Percentiles rank a stretch among this genome's conserved stretches.
These are phyloP conservation scores for Leccinellum rugosiceps DNA, from an alignment of 768 basidiomycete species.

Conservation along the genomic window DNA sequence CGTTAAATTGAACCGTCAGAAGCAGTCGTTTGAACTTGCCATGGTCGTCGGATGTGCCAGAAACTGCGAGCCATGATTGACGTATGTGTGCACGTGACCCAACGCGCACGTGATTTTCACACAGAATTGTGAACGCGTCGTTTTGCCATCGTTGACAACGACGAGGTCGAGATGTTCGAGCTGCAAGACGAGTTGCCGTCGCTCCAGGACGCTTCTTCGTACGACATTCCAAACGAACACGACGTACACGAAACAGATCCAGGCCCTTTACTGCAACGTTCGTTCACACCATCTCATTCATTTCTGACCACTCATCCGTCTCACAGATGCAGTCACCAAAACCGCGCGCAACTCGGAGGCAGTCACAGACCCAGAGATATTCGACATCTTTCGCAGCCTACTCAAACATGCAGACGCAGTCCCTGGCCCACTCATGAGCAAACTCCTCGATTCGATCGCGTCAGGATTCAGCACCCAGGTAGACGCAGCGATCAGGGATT, in stretches of 20 bases:
- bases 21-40: constrained; percentile 13
- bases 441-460: constrained; percentile 81
- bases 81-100: constrained; percentile 8
- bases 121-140: constrained; percentile 8
- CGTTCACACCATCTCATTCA: constrained; percentile 13
- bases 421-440: constrained; percentile 67
- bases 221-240: constrained; percentile 67
- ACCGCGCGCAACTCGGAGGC: constrained; percentile 74
- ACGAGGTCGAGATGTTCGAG: constrained; percentile 52
- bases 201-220: constrained; percentile 56
- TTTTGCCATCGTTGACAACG: neutral
- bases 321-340: constrained; percentile 72
- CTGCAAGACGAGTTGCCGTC: constrained; percentile 75
- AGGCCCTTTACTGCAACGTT: constrained; percentile 57
- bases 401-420: constrained; percentile 72
- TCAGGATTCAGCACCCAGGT: constrained; percentile 74
- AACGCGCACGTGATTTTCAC: constrained; percentile 27
- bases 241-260: constrained; percentile 58
- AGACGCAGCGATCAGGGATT: constrained; percentile 65
- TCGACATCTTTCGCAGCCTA: constrained; percentile 79
- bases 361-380: constrained; percentile 63
- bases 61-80: too few species aligned
- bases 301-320: constrained; percentile 8
- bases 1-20: neutral
- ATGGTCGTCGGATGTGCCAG: constrained; percentile 13